A percentile compares a stretch with the other conserved stretches of the same genome.
These are phyloP conservation scores for Nicotiana sylvestris DNA, from an alignment of 257 asterid genomes.

Conservation along the genomic window DNA sequence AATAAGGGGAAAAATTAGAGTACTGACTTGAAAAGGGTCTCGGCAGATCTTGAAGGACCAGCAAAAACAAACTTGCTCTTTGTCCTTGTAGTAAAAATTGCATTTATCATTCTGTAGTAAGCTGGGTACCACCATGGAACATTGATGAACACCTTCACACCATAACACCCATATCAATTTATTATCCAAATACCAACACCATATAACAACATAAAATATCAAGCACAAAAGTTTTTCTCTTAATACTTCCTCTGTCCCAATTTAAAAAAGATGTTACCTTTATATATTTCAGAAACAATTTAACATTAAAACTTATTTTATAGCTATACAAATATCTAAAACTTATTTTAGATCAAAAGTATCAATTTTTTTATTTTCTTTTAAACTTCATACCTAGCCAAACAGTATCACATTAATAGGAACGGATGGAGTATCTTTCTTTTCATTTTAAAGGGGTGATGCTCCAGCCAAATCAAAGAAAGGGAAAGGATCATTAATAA, in stretches of 20 bases:
- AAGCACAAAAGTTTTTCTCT: neutral
- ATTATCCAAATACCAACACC: neutral
- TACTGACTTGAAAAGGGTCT: constrained; percentile 78
- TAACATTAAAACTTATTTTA: too few relatives aligned
- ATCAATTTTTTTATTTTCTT: too few relatives aligned
- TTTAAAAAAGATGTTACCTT: too few relatives aligned
- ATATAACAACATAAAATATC: neutral
- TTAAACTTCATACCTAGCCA: too few relatives aligned
- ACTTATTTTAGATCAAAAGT: too few relatives aligned
- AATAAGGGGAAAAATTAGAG: neutral
- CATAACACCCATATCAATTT: neutral
- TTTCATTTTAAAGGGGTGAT: neutral
- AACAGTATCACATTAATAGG: too few relatives aligned
- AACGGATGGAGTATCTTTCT: too few relatives aligned
- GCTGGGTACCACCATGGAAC: constrained; percentile 99
- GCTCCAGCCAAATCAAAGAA: neutral
- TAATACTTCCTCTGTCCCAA: too few relatives aligned
- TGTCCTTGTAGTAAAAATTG: constrained; percentile 83
- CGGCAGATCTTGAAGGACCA: constrained; percentile 82
- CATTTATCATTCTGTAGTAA: constrained; percentile 80
- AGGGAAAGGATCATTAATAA: too few relatives aligned
- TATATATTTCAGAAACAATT: too few relatives aligned
- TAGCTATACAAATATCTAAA: too few relatives aligned
- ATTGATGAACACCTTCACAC: constrained; percentile 74
- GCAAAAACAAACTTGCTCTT: constrained; percentile 99